A percentile compares a stretch with the other conserved stretches of the same genome.
Evolutionary conservation across 2,329 filamentous ascomycete genomes (phyloP).

Genomic region (Penicillium sp.): DNA sequence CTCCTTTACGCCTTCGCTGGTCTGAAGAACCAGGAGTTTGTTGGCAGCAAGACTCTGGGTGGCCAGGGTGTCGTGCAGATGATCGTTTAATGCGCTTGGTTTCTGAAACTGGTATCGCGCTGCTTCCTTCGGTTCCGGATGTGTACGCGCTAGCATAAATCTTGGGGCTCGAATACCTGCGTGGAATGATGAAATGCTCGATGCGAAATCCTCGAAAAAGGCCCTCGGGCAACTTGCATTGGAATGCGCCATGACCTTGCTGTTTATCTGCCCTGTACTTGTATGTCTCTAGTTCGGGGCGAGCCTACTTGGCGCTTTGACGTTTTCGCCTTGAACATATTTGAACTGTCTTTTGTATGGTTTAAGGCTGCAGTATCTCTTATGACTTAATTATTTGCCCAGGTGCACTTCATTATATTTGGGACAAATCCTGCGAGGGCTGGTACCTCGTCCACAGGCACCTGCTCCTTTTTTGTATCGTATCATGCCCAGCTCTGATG

Average conservation of each 20-base stretch:
- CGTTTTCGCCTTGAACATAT: neutral
- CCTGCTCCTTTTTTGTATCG: neutral
- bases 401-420: neutral
- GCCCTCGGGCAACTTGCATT: constrained; percentile 18
- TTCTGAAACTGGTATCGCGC: neutral
- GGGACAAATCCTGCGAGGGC: neutral
- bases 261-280: constrained; percentile 22
- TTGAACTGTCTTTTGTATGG: neutral
- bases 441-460: neutral
- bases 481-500: too few relatives aligned
- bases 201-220: constrained; percentile 16
- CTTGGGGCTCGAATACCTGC: constrained; percentile 4
- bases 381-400: neutral
- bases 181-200: constrained; percentile 21
- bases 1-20: constrained; percentile 67
- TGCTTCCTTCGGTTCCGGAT: neutral
- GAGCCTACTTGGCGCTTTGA: neutral
- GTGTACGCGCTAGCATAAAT: neutral
- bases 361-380: neutral
- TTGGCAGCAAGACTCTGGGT: constrained; percentile 86
- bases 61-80: constrained; percentile 94
- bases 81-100: constrained; percentile 68
- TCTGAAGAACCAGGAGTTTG: constrained; percentile 48
- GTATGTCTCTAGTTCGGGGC: constrained; percentile 13
- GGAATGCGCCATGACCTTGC: constrained; percentile 23